Base-by-base conservation (phyloP, 495 filamentous ascomycete genomes). In the Aspergillus sclerotioniger region DNA sequence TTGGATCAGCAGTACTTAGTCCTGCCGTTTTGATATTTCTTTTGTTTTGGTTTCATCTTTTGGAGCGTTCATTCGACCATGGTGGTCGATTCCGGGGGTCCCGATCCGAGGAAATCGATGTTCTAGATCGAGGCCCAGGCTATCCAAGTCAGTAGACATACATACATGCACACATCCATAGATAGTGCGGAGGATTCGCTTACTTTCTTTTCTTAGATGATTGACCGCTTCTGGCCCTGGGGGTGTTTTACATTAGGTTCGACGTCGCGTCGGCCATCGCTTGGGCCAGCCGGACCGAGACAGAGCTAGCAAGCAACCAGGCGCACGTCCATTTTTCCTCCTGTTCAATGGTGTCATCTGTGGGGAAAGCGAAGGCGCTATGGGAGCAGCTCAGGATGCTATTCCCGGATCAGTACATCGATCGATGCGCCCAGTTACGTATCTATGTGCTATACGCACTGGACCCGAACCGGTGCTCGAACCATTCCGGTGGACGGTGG, bases 41-140 rank as follows among this genome's bases (percentile, higher is more conserved):
- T 60, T 61, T 54, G 61, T 62, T 54, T 54, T 60, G 60, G 35
- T 62, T 58, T 60, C 60, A 59, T 57, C 59, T 60, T 60, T 67
- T 61, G 62, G 61, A 64, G 64, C 65, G 66, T 65, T 56, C 57
- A 41, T 62, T 67, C 58, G 61, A 67, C 65, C 63, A 64, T 66
- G 62, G 64, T 41, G 37, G 33, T 65, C 62, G 49, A 63, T 45
- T 54, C 53, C 55, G 61, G 53, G 37, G 54, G 32, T 47, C 43
- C 46, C 60, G 54, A 51, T 33, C 15, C 29, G 39, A 52, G 32
- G 32, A 29, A 60, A 62, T 46, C 28, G 58, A 69, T 65, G 65
- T 73, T 71, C 65, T 67, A 69, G 67, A 67, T 68, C 54, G 33
- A 55, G 53, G 58, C 55, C 55, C 56, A 56, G 58, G 39, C 17